Conservation (phyloP, 1,139 yeast species). For the Debaryomycetaceae sp. region DNA sequence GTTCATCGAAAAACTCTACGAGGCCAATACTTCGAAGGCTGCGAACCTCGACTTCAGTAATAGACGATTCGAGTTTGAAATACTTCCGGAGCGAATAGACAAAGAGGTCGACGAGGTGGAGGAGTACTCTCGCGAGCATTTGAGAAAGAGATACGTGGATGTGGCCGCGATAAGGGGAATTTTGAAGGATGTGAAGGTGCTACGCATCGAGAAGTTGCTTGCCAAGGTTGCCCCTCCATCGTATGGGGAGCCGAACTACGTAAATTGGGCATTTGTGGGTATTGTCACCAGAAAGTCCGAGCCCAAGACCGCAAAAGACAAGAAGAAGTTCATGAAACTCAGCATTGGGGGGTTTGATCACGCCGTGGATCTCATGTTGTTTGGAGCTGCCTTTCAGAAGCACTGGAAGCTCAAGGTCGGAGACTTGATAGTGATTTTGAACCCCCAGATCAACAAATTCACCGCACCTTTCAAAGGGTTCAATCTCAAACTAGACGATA, state of each 20-base stretch:
- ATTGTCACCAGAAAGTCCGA: slow-evolving; percentile 57
- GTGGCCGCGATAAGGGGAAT: slow-evolving; percentile 25
- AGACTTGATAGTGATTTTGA: slow-evolving; percentile 67
- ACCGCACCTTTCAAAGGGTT: slow-evolving; percentile 41
- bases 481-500: slow-evolving; percentile 54
- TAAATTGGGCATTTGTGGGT: slow-evolving; percentile 77
- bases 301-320: slow-evolving; percentile 42
- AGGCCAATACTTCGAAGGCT: slow-evolving; percentile 5
- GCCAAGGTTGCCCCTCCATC: slow-evolving; percentile 69
- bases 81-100: slow-evolving; percentile 8
- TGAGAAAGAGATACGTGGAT: slow-evolving; percentile 44
- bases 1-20: slow-evolving; percentile 14
- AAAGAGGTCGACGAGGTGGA: slow-evolving; percentile 17
- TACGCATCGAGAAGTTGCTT: slow-evolving; percentile 54
- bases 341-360: slow-evolving; percentile 64
- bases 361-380: slow-evolving; percentile 58
- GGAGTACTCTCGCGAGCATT: slow-evolving; percentile 10
- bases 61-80: slow-evolving; percentile 20
- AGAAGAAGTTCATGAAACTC: slow-evolving; percentile 48
- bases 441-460: slow-evolving; percentile 54
- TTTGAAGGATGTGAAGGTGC: slow-evolving; percentile 46
- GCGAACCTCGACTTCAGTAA: slow-evolving; percentile 15
- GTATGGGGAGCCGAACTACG: slow-evolving; percentile 62
- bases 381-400: slow-evolving; percentile 63
- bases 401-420: slow-evolving; percentile 76